Evolutionary conservation across 306 rosid species (phyloP).

Genomic region (Datisca glomerata): DNA sequence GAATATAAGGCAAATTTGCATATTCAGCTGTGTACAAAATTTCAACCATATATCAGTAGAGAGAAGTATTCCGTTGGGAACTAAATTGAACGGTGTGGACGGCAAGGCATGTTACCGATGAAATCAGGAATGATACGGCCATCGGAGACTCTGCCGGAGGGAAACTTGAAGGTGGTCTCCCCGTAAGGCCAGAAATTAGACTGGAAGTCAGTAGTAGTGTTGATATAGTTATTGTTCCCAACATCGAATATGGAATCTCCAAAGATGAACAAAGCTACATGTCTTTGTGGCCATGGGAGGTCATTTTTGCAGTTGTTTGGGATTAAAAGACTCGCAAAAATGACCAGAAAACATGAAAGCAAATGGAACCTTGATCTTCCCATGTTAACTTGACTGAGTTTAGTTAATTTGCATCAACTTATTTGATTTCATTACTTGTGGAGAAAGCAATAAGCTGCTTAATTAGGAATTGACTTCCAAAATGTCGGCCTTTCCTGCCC

Average conservation of each 20-base stretch:
- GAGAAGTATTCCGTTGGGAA: too few relatives aligned
- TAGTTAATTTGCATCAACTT: not conserved
- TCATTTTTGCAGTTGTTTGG: not conserved
- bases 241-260: conserved; percentile 87
- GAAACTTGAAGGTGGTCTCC: conserved; percentile 32
- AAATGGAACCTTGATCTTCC: not conserved
- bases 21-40: conserved; percentile 28
- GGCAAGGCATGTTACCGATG: conserved; percentile 17
- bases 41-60: too few relatives aligned
- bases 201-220: not conserved
- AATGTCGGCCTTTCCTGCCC: not conserved
- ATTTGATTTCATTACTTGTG: not conserved
- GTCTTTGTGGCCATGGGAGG: conserved; percentile 6
- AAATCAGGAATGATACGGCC: conserved; percentile 41
- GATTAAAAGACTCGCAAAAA: not conserved
- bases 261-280: conserved; percentile 47
- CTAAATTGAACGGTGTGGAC: not conserved
- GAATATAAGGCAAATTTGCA: conserved; percentile 13
- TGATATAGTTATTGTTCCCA: conserved; percentile 87
- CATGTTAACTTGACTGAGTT: not conserved
- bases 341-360: conserved; percentile 1
- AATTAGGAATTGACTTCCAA: not conserved
- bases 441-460: not conserved
- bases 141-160: conserved; percentile 36
- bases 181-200: conserved; percentile 38